Base-by-base conservation (phyloP, 1,284 basidiomycete species). In the Ganoderma meredithae region DNA sequence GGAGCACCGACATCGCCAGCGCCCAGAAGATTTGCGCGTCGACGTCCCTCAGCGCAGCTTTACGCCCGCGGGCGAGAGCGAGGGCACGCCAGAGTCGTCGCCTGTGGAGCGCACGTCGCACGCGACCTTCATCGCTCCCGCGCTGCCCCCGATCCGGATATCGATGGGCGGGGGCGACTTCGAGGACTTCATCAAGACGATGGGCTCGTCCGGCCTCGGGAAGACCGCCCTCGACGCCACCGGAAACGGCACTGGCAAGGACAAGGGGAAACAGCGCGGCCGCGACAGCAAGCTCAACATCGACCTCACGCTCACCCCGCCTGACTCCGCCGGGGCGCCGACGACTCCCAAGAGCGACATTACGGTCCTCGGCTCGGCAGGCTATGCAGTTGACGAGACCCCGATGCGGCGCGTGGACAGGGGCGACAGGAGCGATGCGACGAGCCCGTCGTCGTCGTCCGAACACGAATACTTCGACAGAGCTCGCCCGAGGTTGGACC, bases 101-200 rank as follows among this genome's bases (percentile, higher is more conserved):
- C 84, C 86, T 1, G 86, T 91, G 22, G 86, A 91, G 77, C 85
- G 84, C 63, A 88, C 85, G n/a, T 90, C 89, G 19, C 86, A 85
- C 72, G 84, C 91, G 15, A 93, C 92, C 22, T 93, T 88, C 77
- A 93, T 93, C 64, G 90, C 91, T 1, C 93, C 93, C 55, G 92
- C 92, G 6, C 81, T 94, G 39, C 93, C 92, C 4, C 93, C 93
- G 0, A 94, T 95, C 73, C 88, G 93, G 31, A 91, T 95, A 76
- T 95, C 94, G 10, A 88, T 96, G 84, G 91, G 89, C 72, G 85
- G 89, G 52, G 84, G 87, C 1, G 95, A 96, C 78, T 95, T 96
- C 72, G 87, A 91, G 0, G 90, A 92, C 69, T 78, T 93, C 22
- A 83, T 93, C 59, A 87, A 80, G 74, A 85, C 86, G 31, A 85